Evolutionary conservation across 2,329 filamentous ascomycete species (phyloP).

Genomic region (Aspergillus sp.): DNA sequence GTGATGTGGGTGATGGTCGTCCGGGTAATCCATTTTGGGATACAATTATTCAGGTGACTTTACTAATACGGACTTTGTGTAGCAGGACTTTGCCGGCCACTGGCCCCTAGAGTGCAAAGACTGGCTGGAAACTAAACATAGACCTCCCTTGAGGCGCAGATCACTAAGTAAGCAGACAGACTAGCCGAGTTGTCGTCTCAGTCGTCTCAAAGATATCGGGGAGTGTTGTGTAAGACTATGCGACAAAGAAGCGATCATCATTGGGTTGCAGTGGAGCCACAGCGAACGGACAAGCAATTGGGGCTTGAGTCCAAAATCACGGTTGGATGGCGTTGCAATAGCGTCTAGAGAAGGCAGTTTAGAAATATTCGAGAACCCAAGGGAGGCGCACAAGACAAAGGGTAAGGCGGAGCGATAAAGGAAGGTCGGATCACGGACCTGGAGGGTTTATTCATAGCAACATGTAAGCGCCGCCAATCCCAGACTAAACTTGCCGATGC

Average conservation of each 20-base stretch:
- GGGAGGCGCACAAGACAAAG: neutral
- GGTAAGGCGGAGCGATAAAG: neutral
- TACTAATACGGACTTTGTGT: neutral
- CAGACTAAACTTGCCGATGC: slow-evolving; percentile 9
- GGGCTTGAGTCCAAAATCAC: neutral
- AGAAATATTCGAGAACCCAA: neutral
- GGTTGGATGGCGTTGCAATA: slow-evolving; percentile 1
- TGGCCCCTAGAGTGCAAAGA: neutral
- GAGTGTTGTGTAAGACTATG: neutral
- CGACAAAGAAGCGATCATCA: slow-evolving; percentile 1
- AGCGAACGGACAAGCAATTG: neutral
- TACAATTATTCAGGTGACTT: neutral
- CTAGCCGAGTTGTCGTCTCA: neutral
- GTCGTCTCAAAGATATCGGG: neutral
- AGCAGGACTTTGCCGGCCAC: neutral
- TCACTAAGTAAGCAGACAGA: neutral
- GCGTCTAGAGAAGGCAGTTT: neutral
- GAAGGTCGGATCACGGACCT: neutral
- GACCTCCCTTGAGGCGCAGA: neutral
- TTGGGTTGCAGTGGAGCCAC: neutral
- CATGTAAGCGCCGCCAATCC: slow-evolving; percentile 10
- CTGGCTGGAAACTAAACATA: slow-evolving; percentile 1
- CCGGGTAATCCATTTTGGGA: slow-evolving; percentile 24
- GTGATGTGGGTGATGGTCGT: slow-evolving; percentile 12
- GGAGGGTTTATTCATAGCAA: slow-evolving; percentile 5